A percentile compares a stretch with the other conserved stretches of the same genome.
phyloP scores from a whole-genome alignment of 352 stramenopile genomes.

The Phytophthora colocasiae region DNA sequence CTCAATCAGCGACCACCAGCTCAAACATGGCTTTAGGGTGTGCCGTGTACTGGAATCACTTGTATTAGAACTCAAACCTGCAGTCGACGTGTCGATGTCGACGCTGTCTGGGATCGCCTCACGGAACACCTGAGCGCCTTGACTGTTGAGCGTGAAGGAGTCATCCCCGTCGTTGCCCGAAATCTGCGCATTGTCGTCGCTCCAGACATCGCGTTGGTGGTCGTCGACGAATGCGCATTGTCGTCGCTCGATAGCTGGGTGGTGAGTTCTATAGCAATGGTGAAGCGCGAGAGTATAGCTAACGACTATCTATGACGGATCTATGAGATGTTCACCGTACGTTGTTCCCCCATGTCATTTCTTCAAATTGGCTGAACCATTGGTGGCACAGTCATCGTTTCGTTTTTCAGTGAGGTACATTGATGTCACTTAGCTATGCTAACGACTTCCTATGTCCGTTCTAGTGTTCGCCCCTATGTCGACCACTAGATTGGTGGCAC shows the following conservation, averaged over 20 bases:
- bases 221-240: constrained; percentile 30
- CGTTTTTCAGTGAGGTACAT: too few species aligned
- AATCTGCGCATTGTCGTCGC: neutral
- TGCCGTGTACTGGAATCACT: neutral
- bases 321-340: too few species aligned
- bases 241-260: constrained; percentile 28
- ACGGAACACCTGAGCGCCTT: constrained; percentile 3
- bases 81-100: neutral
- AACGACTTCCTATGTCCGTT: too few species aligned
- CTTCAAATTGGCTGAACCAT: too few species aligned
- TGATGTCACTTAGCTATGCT: too few species aligned
- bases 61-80: neutral
- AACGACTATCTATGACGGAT: too few species aligned
- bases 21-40: neutral
- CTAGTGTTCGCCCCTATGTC: too few species aligned
- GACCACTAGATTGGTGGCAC: too few species aligned
- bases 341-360: too few species aligned
- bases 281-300: too few species aligned
- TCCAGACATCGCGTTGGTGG: neutral
- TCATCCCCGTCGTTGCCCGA: constrained; percentile 1
- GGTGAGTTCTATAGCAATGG: constrained; percentile 23
- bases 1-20: constrained; percentile 24
- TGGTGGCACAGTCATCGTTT: too few species aligned
- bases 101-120: constrained; percentile 5
- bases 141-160: neutral